These are phyloP conservation scores for Dryadomyces sulphureus DNA, from an alignment of 2,329 filamentous ascomycete genomes.

Conservation along the genomic window DNA sequence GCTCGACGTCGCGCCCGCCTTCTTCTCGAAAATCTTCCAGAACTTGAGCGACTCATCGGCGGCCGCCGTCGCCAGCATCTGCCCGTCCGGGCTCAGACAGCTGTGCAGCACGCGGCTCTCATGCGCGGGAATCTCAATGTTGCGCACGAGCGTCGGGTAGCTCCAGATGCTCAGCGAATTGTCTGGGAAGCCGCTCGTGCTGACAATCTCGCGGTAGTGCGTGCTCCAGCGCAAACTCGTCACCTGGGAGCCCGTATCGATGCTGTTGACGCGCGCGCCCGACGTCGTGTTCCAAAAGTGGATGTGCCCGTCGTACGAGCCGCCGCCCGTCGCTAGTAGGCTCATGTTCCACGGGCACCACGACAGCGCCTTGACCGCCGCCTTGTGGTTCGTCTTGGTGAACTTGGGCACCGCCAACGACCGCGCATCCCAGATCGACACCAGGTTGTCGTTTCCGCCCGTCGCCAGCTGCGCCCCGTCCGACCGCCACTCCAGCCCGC, in stretches of 20 bases:
- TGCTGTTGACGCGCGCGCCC: slow-evolving; percentile 94
- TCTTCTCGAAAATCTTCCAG: slow-evolving; percentile 99
- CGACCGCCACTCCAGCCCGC: slow-evolving; percentile 92
- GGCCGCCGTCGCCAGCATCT: slow-evolving; percentile 83
- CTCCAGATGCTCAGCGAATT: slow-evolving; percentile 99
- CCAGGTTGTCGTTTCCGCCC: slow-evolving; percentile 96
- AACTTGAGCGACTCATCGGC: slow-evolving; percentile 98
- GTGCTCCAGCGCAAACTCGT: slow-evolving; percentile 94
- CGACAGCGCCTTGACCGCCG: slow-evolving; percentile 91
- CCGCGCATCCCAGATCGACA: slow-evolving; percentile 97
- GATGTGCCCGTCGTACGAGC: slow-evolving; percentile 93
- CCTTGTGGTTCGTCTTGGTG: slow-evolving; percentile 99
- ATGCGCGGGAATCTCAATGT: slow-evolving; percentile 93
- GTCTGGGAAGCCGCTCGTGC: slow-evolving; percentile 95
- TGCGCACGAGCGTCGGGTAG: slow-evolving; percentile 93
- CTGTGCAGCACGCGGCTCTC: slow-evolving; percentile 95
- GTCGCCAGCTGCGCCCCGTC: slow-evolving; percentile 95
- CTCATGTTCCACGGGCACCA: slow-evolving; percentile 99
- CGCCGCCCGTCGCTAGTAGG: slow-evolving; percentile 88
- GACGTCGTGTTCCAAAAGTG: slow-evolving; percentile 99
- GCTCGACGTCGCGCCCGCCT: slow-evolving; percentile 57
- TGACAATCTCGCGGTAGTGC: slow-evolving; percentile 94
- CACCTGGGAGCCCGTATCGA: slow-evolving; percentile 95
- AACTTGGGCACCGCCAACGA: slow-evolving; percentile 91
- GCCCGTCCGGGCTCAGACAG: slow-evolving; percentile 90